These are phyloP conservation scores for Kwoniella newhampshirensis DNA, from an alignment of 768 basidiomycete genomes.

Conservation along the genomic window DNA sequence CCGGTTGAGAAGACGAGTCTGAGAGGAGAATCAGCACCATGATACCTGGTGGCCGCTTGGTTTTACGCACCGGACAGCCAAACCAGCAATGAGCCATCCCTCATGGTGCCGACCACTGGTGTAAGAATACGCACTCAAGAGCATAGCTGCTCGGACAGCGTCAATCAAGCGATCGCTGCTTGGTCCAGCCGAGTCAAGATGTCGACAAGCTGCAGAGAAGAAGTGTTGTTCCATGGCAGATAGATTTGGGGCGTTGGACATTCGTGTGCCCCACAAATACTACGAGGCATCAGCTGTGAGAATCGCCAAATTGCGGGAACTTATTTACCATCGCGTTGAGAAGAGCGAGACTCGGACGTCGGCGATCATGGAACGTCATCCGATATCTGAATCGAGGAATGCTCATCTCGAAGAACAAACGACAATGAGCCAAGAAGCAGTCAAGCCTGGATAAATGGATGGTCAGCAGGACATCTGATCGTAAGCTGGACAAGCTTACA, in stretches of 20 bases:
- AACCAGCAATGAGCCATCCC: constrained; percentile 37
- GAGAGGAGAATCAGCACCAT: neutral
- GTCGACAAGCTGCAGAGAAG: constrained; percentile 25
- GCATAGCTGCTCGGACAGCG: constrained; percentile 36
- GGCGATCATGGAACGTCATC: constrained; percentile 36
- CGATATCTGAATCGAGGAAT: constrained; percentile 41
- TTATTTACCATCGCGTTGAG: constrained; percentile 42
- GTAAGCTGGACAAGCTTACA: constrained; percentile 24
- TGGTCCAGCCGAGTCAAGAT: constrained; percentile 31
- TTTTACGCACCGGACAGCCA: constrained; percentile 25
- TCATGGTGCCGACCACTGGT: constrained; percentile 39
- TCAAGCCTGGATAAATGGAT: constrained; percentile 21
- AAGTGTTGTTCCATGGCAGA: constrained; percentile 30
- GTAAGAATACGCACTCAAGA: constrained; percentile 37
- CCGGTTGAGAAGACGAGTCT: constrained; percentile 39
- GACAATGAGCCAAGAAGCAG: constrained; percentile 34
- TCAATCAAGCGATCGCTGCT: constrained; percentile 42
- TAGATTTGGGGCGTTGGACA: constrained; percentile 30
- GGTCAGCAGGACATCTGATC: neutral
- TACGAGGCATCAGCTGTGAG: constrained; percentile 4
- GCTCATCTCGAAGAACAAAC: constrained; percentile 46
- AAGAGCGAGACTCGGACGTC: constrained; percentile 37
- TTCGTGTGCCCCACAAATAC: constrained; percentile 47
- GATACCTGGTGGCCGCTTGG: neutral
- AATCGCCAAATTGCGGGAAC: neutral